Percentiles rank a stretch among this genome's conserved stretches.
Evolutionary conservation across 495 filamentous ascomycete species (phyloP).

Genomic region (Schizothecium vesticola): DNA sequence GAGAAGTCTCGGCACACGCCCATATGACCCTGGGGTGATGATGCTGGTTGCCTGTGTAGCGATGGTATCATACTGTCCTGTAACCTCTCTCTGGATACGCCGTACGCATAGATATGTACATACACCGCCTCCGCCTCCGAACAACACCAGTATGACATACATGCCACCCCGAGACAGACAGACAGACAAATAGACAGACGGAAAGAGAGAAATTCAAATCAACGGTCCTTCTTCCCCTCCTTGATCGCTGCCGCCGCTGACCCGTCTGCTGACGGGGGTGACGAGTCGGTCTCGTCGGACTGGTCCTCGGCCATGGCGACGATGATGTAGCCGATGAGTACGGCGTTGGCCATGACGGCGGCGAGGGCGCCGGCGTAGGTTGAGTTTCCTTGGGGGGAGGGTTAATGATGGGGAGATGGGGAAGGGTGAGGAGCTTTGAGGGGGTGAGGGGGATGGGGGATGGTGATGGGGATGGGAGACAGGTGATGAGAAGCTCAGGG

Average conservation of each 20-base stretch:
- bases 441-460: neutral
- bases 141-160: neutral
- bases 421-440: neutral
- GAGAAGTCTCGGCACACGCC: neutral
- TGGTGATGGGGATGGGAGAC: neutral
- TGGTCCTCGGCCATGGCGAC: constrained; percentile 92
- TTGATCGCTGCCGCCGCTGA: constrained; percentile 40
- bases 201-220: neutral
- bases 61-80: neutral
- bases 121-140: neutral
- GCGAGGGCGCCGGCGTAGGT: constrained; percentile 81
- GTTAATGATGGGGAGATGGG: neutral
- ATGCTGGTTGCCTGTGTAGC: neutral
- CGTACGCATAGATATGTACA: neutral
- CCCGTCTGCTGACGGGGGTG: neutral
- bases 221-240: constrained; percentile 56
- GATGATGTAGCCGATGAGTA: constrained; percentile 84
- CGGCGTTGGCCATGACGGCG: constrained; percentile 84
- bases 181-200: neutral
- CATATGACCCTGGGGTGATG: neutral
- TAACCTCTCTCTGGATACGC: neutral
- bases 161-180: neutral
- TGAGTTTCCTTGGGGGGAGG: constrained; percentile 60
- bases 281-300: constrained; percentile 40
- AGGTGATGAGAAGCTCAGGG: neutral